Conservation (phyloP, 345 rosid species). For the Aethionema arabicum region DNA sequence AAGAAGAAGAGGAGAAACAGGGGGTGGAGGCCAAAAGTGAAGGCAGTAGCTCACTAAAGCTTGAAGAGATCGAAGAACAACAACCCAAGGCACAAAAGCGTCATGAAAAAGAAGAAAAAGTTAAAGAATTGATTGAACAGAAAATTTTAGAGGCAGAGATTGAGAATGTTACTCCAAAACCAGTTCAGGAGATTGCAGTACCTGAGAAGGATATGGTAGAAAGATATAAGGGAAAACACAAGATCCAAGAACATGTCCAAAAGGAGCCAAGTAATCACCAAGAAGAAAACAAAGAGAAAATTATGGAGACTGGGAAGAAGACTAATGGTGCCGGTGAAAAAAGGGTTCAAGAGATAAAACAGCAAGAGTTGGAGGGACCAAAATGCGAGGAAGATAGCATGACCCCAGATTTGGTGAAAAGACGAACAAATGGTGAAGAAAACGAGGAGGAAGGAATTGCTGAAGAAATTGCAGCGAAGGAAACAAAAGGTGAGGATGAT, state of each 20-base stretch:
- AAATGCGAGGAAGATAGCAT: too few species aligned
- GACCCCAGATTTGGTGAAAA: too few species aligned
- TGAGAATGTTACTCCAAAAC: neutral
- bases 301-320: neutral
- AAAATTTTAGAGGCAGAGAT: neutral
- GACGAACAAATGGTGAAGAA: neutral
- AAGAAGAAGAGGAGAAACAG: conserved; percentile 1
- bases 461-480: neutral
- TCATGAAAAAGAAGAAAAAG: neutral
- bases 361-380: too few species aligned
- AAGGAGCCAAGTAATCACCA: conserved; percentile 9
- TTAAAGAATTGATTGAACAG: neutral
- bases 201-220: too few species aligned
- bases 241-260: neutral
- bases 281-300: conserved; percentile 12
- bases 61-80: conserved; percentile 4
- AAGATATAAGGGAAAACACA: conserved; percentile 11
- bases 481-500: too few species aligned
- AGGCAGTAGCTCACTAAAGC: conserved; percentile 14
- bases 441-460: neutral
- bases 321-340: too few species aligned
- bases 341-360: too few species aligned
- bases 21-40: conserved; percentile 2
- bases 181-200: conserved; percentile 1
- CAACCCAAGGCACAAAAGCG: neutral